A percentile compares a stretch with the other conserved stretches of the same genome.
Conservation (phyloP, 1,284 basidiomycete genomes). For the Trametes hirsuta region DNA sequence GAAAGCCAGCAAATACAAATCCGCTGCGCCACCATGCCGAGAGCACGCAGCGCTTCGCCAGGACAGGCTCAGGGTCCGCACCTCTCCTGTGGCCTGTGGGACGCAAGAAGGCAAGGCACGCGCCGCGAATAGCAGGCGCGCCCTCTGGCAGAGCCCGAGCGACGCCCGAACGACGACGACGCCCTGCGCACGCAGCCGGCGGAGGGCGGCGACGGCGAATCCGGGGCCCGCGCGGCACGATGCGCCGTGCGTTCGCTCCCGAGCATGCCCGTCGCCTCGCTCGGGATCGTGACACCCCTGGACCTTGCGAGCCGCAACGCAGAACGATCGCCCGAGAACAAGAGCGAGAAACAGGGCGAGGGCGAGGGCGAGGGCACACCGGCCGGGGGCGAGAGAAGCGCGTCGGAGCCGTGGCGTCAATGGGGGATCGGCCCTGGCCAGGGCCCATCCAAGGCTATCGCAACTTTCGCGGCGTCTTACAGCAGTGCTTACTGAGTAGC, state of each 20-base stretch:
- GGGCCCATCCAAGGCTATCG: not conserved
- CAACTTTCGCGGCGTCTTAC: conserved; percentile 4
- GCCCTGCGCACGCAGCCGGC: not conserved
- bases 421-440: conserved; percentile 4
- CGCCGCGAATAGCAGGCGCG: not conserved
- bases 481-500: not conserved
- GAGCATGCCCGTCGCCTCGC: too few species aligned
- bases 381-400: not conserved
- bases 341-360: too few species aligned
- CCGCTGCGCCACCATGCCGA: too few species aligned
- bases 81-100: not conserved
- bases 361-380: too few species aligned
- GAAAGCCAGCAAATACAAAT: not conserved
- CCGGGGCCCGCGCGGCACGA: not conserved
- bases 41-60: too few species aligned
- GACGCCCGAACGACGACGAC: too few species aligned
- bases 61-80: not conserved
- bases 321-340: too few species aligned
- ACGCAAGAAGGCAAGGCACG: not conserved
- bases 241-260: too few species aligned
- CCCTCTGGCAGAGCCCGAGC: not conserved
- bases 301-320: too few species aligned
- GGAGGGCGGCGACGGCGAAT: not conserved
- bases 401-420: not conserved
- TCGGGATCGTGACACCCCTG: too few species aligned